A percentile compares a stretch with the other conserved stretches of the same genome.
Evolutionary conservation across 257 asterid species (phyloP).

Genomic region (Forsythia viridissima): DNA sequence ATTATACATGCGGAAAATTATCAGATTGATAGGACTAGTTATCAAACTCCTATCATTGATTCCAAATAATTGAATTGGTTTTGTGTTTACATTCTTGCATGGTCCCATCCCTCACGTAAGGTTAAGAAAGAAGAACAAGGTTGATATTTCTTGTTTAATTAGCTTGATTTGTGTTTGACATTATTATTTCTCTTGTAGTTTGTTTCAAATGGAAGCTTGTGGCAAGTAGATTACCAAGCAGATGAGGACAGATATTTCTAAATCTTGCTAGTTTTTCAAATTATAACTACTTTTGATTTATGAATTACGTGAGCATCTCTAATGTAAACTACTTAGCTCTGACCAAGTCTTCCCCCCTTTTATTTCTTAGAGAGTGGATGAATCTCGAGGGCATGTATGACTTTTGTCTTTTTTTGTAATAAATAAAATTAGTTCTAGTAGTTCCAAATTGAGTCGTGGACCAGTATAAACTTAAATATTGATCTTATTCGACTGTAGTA

Average conservation of each 20-base stretch:
- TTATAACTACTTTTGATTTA: not conserved
- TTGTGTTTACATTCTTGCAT: not conserved
- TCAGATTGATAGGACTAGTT: not conserved
- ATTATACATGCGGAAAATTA: not conserved
- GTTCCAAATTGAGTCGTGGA: too few species aligned
- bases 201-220: slow-evolving; percentile 11
- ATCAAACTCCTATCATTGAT: not conserved
- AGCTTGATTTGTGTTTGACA: not conserved
- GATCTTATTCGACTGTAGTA: too few species aligned
- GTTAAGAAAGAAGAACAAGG: not conserved
- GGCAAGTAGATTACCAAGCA: slow-evolving; percentile 18
- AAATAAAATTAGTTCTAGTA: too few species aligned
- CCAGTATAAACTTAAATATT: too few species aligned
- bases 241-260: not conserved
- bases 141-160: not conserved
- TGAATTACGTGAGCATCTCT: not conserved
- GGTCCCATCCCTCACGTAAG: not conserved
- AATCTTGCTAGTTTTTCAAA: not conserved
- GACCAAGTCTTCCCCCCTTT: not conserved
- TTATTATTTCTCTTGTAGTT: not conserved
- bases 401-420: not conserved
- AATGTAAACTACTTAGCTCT: too few species aligned
- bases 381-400: not conserved
- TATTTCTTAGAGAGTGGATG: not conserved
- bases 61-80: not conserved